These are phyloP conservation scores for Podospora comata DNA, from an alignment of 495 filamentous ascomycete species.

Conservation along the genomic window DNA sequence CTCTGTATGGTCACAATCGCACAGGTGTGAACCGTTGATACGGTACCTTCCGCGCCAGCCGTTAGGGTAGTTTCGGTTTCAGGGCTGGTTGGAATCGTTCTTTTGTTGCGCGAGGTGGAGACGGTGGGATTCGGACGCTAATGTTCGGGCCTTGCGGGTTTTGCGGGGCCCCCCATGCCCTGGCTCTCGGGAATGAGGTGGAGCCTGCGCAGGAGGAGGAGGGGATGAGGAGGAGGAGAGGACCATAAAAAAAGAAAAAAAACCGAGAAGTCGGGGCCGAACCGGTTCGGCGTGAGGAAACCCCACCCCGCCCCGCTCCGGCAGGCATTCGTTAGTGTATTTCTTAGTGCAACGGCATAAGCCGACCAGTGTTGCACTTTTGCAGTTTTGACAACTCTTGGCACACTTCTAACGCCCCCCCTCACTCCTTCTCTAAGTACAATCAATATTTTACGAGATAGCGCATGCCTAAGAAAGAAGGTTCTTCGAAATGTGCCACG, in stretches of 20 bases:
- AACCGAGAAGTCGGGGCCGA: not conserved
- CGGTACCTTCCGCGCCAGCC: too few relatives aligned
- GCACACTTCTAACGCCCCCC: not conserved
- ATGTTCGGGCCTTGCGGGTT: not conserved
- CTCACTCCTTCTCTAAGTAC: not conserved
- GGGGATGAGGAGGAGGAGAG: too few relatives aligned
- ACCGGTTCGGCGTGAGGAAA: not conserved
- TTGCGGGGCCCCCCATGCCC: too few relatives aligned
- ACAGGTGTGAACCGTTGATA: not conserved
- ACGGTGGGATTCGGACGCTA: not conserved
- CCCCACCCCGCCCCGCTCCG: not conserved
- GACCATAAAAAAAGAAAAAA: too few relatives aligned
- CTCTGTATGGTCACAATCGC: not conserved
- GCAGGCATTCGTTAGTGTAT: not conserved
- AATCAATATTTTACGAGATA: not conserved
- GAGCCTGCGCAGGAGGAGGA: not conserved
- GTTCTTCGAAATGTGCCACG: not conserved
- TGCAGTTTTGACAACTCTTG: not conserved
- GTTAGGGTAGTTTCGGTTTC: not conserved
- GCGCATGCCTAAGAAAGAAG: not conserved
- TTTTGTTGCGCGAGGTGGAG: conserved; percentile 11
- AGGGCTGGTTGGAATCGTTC: not conserved
- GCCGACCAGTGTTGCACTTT: not conserved
- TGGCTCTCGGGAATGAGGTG: not conserved
- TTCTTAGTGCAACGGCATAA: not conserved